Evolutionary conservation across 2,329 filamentous ascomycete genomes (phyloP).

Genomic region (Raffaelea ambrosiae): DNA sequence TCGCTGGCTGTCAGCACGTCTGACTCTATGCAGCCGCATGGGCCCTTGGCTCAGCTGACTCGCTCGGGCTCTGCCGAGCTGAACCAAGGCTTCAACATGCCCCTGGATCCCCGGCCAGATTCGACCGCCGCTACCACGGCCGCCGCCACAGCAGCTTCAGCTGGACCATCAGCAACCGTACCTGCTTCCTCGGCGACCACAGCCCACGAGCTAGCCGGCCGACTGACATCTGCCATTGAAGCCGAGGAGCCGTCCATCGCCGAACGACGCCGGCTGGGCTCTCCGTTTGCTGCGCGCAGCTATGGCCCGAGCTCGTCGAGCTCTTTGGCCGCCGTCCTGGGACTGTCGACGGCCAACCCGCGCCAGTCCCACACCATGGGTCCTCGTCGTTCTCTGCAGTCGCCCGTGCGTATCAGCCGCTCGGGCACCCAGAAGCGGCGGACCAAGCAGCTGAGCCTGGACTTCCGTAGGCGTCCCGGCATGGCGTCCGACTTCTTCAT

Average conservation of each 20-base stretch:
- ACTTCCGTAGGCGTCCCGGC: constrained; percentile 47
- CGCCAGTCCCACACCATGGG: constrained; percentile 41
- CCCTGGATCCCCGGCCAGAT: neutral
- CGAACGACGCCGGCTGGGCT: constrained; percentile 35
- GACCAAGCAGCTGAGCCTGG: constrained; percentile 34
- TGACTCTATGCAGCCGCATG: constrained; percentile 55
- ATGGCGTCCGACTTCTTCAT: constrained; percentile 46
- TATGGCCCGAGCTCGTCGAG: constrained; percentile 54
- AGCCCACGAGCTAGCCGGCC: constrained; percentile 1
- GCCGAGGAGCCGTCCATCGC: constrained; percentile 18
- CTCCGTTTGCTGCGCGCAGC: constrained; percentile 48
- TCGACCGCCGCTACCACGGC: neutral
- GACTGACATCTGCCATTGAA: constrained; percentile 9
- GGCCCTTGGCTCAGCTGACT: constrained; percentile 53
- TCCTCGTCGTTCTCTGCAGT: constrained; percentile 40
- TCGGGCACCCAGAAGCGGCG: constrained; percentile 48
- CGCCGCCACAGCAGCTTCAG: no score
- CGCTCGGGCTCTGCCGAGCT: constrained; percentile 19
- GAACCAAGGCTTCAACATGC: neutral
- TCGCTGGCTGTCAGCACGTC: constrained; percentile 56
- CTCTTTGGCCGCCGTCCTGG: constrained; percentile 32
- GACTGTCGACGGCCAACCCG: constrained; percentile 23
- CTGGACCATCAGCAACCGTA: no score
- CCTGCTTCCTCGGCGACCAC: neutral
- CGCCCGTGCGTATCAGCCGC: constrained; percentile 45